Evolutionary conservation across 495 filamentous ascomycete genomes (phyloP).

Genomic region (Pyrenula massariospora): DNA sequence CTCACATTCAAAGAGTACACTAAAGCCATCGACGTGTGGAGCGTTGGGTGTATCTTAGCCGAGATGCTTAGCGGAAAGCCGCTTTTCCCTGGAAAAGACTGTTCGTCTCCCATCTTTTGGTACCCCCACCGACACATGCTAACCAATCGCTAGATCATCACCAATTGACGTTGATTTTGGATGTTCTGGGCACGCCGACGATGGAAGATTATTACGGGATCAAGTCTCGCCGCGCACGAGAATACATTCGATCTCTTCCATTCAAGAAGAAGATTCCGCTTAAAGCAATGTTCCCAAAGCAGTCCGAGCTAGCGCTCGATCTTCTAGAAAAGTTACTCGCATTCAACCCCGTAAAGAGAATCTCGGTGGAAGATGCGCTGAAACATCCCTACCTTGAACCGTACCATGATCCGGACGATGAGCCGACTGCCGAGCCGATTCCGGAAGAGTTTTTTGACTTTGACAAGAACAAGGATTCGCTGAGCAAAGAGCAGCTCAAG

Average conservation of each 20-base stretch:
- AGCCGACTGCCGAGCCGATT: conserved; percentile 92
- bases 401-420: conserved; percentile 98
- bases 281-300: conserved; percentile 95
- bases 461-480: conserved; percentile 97
- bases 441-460: conserved; percentile 99
- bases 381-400: conserved; percentile 97
- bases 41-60: conserved; percentile 97
- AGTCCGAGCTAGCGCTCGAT: conserved; percentile 84
- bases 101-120: conserved; percentile 40
- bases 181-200: conserved; percentile 95
- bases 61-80: conserved; percentile 99
- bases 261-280: conserved; percentile 99
- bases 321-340: conserved; percentile 90
- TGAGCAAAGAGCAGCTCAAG: conserved; percentile 98
- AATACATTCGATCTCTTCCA: conserved; percentile 98
- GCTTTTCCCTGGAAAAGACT: conserved; percentile 97
- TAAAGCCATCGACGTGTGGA: conserved; percentile 99
- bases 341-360: conserved; percentile 98
- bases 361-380: conserved; percentile 92
- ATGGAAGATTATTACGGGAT: conserved; percentile 99
- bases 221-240: conserved; percentile 92
- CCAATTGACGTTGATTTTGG: conserved; percentile 93
- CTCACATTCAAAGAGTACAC: conserved; percentile 99
- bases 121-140: conserved; percentile 7
- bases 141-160: conserved; percentile 65